Percentiles rank a stretch among this genome's conserved stretches.
Evolutionary conservation across 2,329 filamentous ascomycete species (phyloP).

Genomic region (Phaeosphaeria sp.): DNA sequence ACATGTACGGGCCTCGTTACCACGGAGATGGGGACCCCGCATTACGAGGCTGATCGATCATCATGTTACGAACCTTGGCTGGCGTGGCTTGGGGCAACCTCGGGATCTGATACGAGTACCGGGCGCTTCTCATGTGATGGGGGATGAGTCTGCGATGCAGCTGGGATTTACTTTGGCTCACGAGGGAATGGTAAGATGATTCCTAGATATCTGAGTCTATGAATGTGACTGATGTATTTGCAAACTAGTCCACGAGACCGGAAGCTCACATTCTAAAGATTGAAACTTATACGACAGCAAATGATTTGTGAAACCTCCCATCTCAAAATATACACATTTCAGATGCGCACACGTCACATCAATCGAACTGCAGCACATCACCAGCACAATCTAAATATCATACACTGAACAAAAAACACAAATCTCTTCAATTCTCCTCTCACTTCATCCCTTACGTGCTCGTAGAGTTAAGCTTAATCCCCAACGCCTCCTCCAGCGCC

Average conservation of each 20-base stretch:
- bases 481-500: conserved; percentile 31
- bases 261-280: neutral
- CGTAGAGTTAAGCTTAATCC: conserved; percentile 30
- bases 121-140: neutral
- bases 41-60: neutral
- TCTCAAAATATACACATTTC: neutral
- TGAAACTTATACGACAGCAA: neutral
- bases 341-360: neutral
- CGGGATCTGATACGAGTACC: neutral
- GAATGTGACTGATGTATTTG: neutral
- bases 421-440: neutral
- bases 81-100: neutral
- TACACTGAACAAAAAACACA: neutral
- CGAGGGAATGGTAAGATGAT: neutral
- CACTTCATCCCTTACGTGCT: neutral
- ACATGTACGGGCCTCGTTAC: neutral
- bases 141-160: neutral
- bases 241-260: neutral
- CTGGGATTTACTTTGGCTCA: neutral
- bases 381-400: neutral
- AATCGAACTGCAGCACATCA: neutral
- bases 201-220: neutral
- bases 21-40: neutral
- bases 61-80: neutral
- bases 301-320: neutral